phyloP scores from a whole-genome alignment of 345 rosid genomes.

The Syzygium jambos region DNA sequence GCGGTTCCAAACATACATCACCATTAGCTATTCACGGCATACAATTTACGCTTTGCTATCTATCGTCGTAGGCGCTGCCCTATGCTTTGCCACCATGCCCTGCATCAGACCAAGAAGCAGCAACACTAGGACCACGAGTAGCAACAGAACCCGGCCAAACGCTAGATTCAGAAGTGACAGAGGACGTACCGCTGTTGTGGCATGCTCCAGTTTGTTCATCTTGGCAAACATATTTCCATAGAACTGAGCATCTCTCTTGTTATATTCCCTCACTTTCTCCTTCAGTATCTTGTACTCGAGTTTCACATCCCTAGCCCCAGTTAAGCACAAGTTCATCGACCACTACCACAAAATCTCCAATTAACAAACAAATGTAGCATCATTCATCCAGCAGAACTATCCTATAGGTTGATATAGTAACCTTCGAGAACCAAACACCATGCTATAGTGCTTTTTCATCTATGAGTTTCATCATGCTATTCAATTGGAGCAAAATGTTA shows the following conservation, averaged over 20 bases:
- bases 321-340: background rate
- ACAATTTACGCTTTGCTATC: slow-evolving; percentile 17
- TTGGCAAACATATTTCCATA: slow-evolving; percentile 23
- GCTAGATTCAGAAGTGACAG: background rate
- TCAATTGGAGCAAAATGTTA: background rate
- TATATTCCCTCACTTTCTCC: slow-evolving; percentile 31
- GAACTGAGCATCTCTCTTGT: slow-evolving; percentile 30
- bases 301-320: slow-evolving; percentile 26
- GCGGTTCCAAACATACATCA: background rate
- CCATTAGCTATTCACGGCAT: background rate
- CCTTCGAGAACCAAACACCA: background rate
- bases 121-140: background rate
- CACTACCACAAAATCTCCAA: background rate
- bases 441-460: background rate
- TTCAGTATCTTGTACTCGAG: slow-evolving; percentile 25
- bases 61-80: slow-evolving; percentile 2
- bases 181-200: slow-evolving; percentile 14
- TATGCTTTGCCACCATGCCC: slow-evolving; percentile 5
- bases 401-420: background rate
- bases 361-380: background rate
- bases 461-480: background rate
- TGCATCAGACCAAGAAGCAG: slow-evolving; percentile 7
- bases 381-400: background rate
- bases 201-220: slow-evolving; percentile 4
- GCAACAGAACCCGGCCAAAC: background rate